Evolutionary conservation across 768 basidiomycete genomes (phyloP).

Genomic region (Russula olivacea): DNA sequence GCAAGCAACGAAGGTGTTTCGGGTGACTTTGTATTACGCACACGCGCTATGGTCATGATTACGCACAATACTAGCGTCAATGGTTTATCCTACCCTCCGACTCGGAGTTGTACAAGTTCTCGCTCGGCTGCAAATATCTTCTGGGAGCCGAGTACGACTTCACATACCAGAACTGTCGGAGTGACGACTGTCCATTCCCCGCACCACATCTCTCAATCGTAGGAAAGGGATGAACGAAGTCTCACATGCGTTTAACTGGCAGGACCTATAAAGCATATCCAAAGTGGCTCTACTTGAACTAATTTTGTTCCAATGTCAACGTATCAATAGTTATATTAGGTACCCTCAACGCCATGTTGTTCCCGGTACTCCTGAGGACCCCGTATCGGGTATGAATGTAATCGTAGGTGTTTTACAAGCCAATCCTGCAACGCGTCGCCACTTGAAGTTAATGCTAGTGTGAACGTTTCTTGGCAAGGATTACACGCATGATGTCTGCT

Average conservation of each 20-base stretch:
- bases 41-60: no score
- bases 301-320: constrained; percentile 28
- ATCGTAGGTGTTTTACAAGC: constrained; percentile 29
- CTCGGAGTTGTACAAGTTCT: neutral
- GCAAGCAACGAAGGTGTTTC: neutral
- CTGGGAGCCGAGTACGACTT: no score
- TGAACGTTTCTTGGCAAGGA: constrained; percentile 30
- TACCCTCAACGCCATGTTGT: neutral
- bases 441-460: constrained; percentile 16
- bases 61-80: neutral
- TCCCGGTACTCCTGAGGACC: constrained; percentile 12
- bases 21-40: neutral
- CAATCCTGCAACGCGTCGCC: constrained; percentile 26
- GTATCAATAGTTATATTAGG: constrained; percentile 7
- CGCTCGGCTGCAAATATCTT: neutral
- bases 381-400: constrained; percentile 27
- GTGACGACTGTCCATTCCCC: no score
- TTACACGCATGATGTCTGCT: constrained; percentile 25
- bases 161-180: no score
- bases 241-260: no score
- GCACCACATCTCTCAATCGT: no score
- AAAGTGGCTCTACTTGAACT: constrained; percentile 24
- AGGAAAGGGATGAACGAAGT: no score
- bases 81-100: neutral
- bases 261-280: no score